These are phyloP conservation scores for Scutellaria galericulata DNA, from an alignment of 257 asterid species.

Conservation along the genomic window DNA sequence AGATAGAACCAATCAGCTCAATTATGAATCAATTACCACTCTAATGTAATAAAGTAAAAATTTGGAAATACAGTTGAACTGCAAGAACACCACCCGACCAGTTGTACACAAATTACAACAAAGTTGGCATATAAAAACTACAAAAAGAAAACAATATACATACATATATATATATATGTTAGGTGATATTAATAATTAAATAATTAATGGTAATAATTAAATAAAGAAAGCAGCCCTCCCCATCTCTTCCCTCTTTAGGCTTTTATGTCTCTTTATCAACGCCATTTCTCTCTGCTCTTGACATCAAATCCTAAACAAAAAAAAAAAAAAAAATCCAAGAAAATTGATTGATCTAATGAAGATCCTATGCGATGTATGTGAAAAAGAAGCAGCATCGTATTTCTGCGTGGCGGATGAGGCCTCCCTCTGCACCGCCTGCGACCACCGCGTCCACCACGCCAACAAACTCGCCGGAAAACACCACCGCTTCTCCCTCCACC, in stretches of 20 bases:
- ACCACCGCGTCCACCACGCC: constrained; percentile 96
- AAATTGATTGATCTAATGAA: constrained; percentile 49
- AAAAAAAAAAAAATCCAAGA: background rate
- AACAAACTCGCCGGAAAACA: constrained; percentile 91
- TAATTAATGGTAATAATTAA: background rate
- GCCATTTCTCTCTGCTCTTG: too few relatives aligned
- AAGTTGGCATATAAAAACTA: too few relatives aligned
- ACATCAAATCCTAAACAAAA: background rate
- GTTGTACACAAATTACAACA: too few relatives aligned
- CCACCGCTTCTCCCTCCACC: constrained; percentile 73
- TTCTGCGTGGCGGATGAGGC: constrained; percentile 93
- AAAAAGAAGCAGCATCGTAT: constrained; percentile 62
- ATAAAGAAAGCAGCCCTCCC: constrained; percentile 17
- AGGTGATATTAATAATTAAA: constrained; percentile 31
- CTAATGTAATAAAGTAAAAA: too few relatives aligned
- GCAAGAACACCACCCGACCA: too few relatives aligned
- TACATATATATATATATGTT: too few relatives aligned
- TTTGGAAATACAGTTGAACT: too few relatives aligned
- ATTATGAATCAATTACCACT: too few relatives aligned
- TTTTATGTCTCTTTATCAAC: constrained; percentile 20
- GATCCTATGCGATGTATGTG: constrained; percentile 94
- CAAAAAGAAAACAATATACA: too few relatives aligned
- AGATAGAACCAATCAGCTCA: too few relatives aligned
- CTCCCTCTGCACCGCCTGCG: constrained; percentile 83
- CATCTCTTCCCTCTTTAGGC: constrained; percentile 16